Conservation (phyloP, 2,329 filamentous ascomycete species). For the Penicillium sp. region DNA sequence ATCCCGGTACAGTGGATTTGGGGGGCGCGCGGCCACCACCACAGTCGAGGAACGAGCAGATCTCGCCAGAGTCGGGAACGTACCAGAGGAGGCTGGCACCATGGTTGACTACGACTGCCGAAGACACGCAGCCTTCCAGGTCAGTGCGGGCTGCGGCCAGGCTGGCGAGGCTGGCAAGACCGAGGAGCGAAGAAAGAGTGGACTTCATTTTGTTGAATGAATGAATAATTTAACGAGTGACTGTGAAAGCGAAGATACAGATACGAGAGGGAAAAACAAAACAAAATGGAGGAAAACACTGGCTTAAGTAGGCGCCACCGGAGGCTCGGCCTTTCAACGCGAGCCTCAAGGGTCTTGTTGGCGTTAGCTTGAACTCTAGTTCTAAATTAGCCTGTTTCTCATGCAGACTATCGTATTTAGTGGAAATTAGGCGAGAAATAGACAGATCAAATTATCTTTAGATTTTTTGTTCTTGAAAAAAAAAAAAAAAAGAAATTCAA, state of each 20-base stretch:
- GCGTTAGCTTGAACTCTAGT: not conserved
- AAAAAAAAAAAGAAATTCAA: not conserved
- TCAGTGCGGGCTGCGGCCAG: slow-evolving; percentile 25
- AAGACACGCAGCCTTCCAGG: slow-evolving; percentile 27
- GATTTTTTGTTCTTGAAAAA: not conserved
- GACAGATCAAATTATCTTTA: not conserved
- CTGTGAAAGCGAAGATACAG: not conserved
- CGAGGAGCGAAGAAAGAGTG: slow-evolving; percentile 19
- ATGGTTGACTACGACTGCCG: slow-evolving; percentile 26
- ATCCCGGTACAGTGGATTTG: slow-evolving; percentile 64
- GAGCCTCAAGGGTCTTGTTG: not conserved
- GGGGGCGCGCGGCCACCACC: slow-evolving; percentile 65
- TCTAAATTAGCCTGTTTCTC: not conserved
- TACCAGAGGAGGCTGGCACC: slow-evolving; percentile 50
- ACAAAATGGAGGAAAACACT: not conserved
- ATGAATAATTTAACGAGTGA: slow-evolving; percentile 11
- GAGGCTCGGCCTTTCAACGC: not conserved
- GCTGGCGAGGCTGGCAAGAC: slow-evolving; percentile 12
- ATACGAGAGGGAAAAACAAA: not conserved
- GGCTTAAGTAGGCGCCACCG: not conserved
- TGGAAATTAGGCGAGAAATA: not conserved
- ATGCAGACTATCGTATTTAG: not conserved
- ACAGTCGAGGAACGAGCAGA: slow-evolving; percentile 65
- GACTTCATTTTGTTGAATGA: slow-evolving; percentile 23
- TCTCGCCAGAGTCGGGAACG: slow-evolving; percentile 62